A percentile compares a stretch with the other conserved stretches of the same genome.
These are phyloP conservation scores for Yamadazyma insecticola DNA, from an alignment of 805 yeast genomes.

Conservation along the genomic window DNA sequence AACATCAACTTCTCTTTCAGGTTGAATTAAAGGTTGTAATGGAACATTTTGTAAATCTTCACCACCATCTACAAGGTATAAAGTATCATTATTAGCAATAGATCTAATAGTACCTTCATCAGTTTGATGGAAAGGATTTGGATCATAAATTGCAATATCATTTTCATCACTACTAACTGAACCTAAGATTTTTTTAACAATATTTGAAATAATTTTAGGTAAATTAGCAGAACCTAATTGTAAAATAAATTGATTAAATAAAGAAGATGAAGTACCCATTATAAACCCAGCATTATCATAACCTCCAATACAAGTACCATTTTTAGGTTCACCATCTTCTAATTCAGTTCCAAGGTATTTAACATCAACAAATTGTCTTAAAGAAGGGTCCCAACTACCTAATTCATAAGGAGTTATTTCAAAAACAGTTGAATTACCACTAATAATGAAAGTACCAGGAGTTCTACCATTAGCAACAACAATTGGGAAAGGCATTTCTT, in stretches of 20 bases:
- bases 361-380: slow-evolving; percentile 59
- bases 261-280: slow-evolving; percentile 77
- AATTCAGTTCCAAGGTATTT: slow-evolving; percentile 69
- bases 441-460: slow-evolving; percentile 25
- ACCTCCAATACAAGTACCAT: slow-evolving; percentile 54
- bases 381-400: slow-evolving; percentile 85
- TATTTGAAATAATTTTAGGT: slow-evolving; percentile 16
- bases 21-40: slow-evolving; percentile 33
- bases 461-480: slow-evolving; percentile 36
- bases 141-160: slow-evolving; percentile 67
- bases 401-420: slow-evolving; percentile 41
- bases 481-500: slow-evolving; percentile 37
- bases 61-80: slow-evolving; percentile 38
- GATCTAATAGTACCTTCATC: slow-evolving; percentile 22
- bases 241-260: slow-evolving; percentile 66
- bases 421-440: slow-evolving; percentile 34
- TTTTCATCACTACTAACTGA: slow-evolving; percentile 45
- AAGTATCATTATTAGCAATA: slow-evolving; percentile 18
- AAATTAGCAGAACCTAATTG: slow-evolving; percentile 43
- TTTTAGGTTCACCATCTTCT: slow-evolving; percentile 51
- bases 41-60: slow-evolving; percentile 38
- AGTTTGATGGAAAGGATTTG: slow-evolving; percentile 57
- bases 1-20: slow-evolving; percentile 28
- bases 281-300: slow-evolving; percentile 80
- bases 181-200: slow-evolving; percentile 19